A percentile compares a stretch with the other conserved stretches of the same genome.
Conservation (phyloP, 176 grass and related monocot genomes). For the Eragrostis curvula region DNA sequence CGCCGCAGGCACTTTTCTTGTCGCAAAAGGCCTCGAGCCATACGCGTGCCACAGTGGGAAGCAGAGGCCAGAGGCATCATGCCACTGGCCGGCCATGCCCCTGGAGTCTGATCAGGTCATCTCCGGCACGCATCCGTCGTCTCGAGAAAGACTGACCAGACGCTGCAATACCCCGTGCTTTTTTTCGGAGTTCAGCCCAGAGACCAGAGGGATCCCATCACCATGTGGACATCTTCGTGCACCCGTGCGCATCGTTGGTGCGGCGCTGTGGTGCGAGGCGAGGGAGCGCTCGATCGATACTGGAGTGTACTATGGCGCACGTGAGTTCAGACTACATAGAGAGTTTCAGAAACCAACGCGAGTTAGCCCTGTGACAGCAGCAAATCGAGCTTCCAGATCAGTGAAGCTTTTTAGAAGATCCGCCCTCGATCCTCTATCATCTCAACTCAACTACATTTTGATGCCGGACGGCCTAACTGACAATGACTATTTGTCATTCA, state of each 20-base stretch:
- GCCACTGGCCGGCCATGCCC: background rate
- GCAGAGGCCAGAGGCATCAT: background rate
- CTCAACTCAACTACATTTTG: background rate
- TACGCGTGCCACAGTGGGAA: background rate
- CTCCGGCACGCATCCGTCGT: slow-evolving; percentile 40
- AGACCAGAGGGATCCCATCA: background rate
- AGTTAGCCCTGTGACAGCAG: background rate
- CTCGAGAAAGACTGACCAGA: background rate
- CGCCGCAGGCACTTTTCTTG: slow-evolving; percentile 43
- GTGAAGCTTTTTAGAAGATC: background rate
- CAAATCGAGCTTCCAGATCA: background rate
- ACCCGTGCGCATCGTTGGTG: background rate
- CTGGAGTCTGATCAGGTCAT: slow-evolving; percentile 20
- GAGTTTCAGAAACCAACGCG: background rate
- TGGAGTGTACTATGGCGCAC: no score
- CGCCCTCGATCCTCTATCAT: background rate
- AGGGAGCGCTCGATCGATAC: no score
- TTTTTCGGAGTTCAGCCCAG: background rate
- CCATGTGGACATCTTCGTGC: background rate
- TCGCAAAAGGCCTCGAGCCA: slow-evolving; percentile 3
- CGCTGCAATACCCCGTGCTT: background rate
- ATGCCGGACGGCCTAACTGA: slow-evolving; percentile 13
- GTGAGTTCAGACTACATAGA: background rate
- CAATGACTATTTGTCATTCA: background rate
- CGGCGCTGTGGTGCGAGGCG: background rate